These are phyloP conservation scores for Setomelanomma holmii DNA, from an alignment of 2,329 filamentous ascomycete genomes.

Conservation along the genomic window DNA sequence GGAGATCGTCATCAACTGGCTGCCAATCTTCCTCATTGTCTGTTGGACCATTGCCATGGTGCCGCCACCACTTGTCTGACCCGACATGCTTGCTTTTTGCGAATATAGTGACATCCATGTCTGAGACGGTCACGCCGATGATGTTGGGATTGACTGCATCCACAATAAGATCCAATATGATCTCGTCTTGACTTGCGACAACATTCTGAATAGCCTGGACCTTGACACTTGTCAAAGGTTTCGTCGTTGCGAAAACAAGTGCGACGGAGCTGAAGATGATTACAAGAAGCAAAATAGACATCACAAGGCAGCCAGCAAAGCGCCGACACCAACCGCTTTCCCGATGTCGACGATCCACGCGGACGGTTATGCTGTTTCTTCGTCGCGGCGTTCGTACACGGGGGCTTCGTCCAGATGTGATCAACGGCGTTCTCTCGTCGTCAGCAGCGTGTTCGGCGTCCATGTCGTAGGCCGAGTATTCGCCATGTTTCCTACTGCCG, in stretches of 20 bases:
- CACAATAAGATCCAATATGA: constrained; percentile 92
- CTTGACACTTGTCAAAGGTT: constrained; percentile 80
- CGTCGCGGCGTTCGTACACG: constrained; percentile 59
- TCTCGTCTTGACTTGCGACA: constrained; percentile 88
- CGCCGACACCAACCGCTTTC: constrained; percentile 66
- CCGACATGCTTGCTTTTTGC: constrained; percentile 91
- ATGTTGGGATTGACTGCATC: constrained; percentile 92
- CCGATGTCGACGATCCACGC: constrained; percentile 73
- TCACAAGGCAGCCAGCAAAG: constrained; percentile 84
- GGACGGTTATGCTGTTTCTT: constrained; percentile 63
- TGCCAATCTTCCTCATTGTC: constrained; percentile 37
- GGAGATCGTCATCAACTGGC: constrained; percentile 23
- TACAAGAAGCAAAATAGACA: constrained; percentile 81
- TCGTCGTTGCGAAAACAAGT: constrained; percentile 90
- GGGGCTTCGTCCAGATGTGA: constrained; percentile 69
- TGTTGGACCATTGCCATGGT: constrained; percentile 37
- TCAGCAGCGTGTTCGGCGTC: constrained; percentile 82
- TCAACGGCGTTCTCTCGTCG: constrained; percentile 85
- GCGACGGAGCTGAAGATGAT: constrained; percentile 85
- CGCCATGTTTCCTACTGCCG: constrained; percentile 63
- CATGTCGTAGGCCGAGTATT: constrained; percentile 76
- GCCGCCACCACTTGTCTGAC: constrained; percentile 56
- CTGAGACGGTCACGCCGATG: constrained; percentile 82
- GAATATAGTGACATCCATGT: constrained; percentile 91
- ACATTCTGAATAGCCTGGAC: constrained; percentile 86